Evolutionary conservation across 1,139 yeast species (phyloP).

Genomic region (Casaregolazyma lundiana): DNA sequence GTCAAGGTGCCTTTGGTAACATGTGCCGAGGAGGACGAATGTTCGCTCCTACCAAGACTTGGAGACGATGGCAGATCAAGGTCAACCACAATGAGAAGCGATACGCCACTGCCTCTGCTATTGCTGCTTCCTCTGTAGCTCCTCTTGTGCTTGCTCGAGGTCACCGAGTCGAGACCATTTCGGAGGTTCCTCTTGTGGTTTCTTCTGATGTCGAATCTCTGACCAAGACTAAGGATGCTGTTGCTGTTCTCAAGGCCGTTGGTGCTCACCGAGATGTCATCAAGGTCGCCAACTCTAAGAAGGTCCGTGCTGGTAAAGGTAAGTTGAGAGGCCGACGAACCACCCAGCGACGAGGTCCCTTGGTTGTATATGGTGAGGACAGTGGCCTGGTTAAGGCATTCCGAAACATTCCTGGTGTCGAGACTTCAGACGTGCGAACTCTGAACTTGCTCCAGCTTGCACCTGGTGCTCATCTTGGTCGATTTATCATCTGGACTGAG

Average conservation of each 20-base stretch:
- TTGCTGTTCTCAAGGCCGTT: conserved; percentile 95
- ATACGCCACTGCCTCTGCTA: conserved; percentile 99
- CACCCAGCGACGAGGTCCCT: conserved; percentile 99
- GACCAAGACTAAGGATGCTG: conserved; percentile 97
- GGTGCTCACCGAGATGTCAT: conserved; percentile 99
- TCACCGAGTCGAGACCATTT: conserved; percentile 98
- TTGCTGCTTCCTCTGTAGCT: conserved; percentile 98
- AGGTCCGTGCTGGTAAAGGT: conserved; percentile 99
- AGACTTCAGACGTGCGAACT: conserved; percentile 88
- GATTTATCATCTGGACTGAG: conserved; percentile 99
- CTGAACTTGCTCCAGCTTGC: conserved; percentile 98
- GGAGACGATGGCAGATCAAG: conserved; percentile 99
- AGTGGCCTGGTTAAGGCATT: conserved; percentile 97
- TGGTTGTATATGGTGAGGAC: conserved; percentile 97
- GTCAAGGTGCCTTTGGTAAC: conserved; percentile 99
- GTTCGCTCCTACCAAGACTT: conserved; percentile 99
- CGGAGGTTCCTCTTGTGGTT: conserved; percentile 98
- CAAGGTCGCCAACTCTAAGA: conserved; percentile 98
- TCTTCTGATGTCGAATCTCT: conserved; percentile 89
- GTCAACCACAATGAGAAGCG: conserved; percentile 99
- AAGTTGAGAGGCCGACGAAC: conserved; percentile 99
- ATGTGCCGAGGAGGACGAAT: conserved; percentile 99
- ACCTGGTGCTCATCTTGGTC: conserved; percentile 99
- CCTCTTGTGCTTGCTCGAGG: conserved; percentile 99
- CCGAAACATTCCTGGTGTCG: conserved; percentile 99